Conservation (phyloP, 108 stramenopile species). For the Cyclotella distinguenda region DNA sequence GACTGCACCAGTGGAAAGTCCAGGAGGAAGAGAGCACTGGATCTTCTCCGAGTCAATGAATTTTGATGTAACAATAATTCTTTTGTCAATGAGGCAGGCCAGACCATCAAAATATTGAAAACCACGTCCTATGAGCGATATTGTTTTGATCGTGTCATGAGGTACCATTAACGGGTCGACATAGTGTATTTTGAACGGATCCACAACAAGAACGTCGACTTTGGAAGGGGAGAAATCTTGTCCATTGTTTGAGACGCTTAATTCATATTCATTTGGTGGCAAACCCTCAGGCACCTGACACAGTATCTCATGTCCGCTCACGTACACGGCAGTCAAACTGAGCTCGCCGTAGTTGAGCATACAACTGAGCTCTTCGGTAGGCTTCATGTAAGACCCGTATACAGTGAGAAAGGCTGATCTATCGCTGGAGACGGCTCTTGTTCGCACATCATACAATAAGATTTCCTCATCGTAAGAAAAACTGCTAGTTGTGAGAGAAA, state of each 20-base stretch:
- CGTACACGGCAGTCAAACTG: slow-evolving; percentile 16
- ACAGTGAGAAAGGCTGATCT: slow-evolving; percentile 6
- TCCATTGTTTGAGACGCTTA: slow-evolving; percentile 34
- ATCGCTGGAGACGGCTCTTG: slow-evolving; percentile 10
- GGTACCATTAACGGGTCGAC: slow-evolving; percentile 15
- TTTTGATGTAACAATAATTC: slow-evolving; percentile 6
- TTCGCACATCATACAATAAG: not conserved
- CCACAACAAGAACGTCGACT: slow-evolving; percentile 15
- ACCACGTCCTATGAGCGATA: slow-evolving; percentile 19
- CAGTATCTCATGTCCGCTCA: slow-evolving; percentile 13
- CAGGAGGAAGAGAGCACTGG: slow-evolving; percentile 22
- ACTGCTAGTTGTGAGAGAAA: slow-evolving; percentile 1
- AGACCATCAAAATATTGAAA: slow-evolving; percentile 30
- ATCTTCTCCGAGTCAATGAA: slow-evolving; percentile 19
- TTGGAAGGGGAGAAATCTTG: slow-evolving; percentile 25
- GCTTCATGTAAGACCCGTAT: slow-evolving; percentile 18
- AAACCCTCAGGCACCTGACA: slow-evolving; percentile 27
- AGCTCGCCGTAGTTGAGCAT: slow-evolving; percentile 2
- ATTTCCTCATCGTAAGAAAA: slow-evolving; percentile 37
- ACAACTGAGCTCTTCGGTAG: slow-evolving; percentile 21
- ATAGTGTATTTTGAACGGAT: slow-evolving; percentile 26
- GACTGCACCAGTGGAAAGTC: slow-evolving; percentile 1
- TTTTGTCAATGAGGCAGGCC: slow-evolving; percentile 19
- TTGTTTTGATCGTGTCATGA: not conserved
- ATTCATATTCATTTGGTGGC: slow-evolving; percentile 16